Evolutionary conservation across 106 monocot species (phyloP), one percentile per base, ranked within the genome.

Genomic region (Phalaenopsis aphrodite): DNA sequence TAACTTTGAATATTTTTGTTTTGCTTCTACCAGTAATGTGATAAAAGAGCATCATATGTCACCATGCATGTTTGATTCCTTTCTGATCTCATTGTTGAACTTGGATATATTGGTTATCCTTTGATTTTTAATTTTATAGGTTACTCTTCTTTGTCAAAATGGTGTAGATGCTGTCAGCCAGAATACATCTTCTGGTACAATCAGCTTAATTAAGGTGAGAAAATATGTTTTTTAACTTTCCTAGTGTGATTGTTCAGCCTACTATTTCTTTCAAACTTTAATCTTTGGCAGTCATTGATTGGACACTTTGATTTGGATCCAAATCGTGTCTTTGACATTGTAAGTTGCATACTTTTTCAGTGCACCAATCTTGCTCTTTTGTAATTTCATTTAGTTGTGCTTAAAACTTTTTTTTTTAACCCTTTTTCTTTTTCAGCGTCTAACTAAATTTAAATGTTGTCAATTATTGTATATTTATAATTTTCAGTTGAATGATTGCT

Each of bases 291-390:
- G 96, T 98, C 94, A 52, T 88, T 99, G 61, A 99, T 99, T 84
- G 99, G 99, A 65, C 99, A 99, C 80, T 99, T 99, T 84, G 94
- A 99, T 88, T 83, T 99, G 79, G 99, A 99, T 55, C 95, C 99
- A 71, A 99, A 99, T 80, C 95, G 98, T 82, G 99, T 99, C 78
- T 95, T 95, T 90, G 99, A 99, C 82, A 93, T 99, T 85, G 99
- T 99, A 87, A 94, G 94, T 77, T 80, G 2, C 41, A 15, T 75
- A 19, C 18, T 41, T 52, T 8, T 7, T 69, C 38, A n/a, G 37
- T 84, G n/a, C 57, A 65, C 36, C 6, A 3, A 45, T 21, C 21
- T 48, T 69, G 38, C 14, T 69, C 3, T 78, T 72, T 77, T 41
- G 21, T 38, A 42, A 69, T 48, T 78, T 65, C 16, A 38, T 23